Base-by-base conservation (phyloP, 169 alveolate genomes). In the Cardiosporidium cionae region DNA sequence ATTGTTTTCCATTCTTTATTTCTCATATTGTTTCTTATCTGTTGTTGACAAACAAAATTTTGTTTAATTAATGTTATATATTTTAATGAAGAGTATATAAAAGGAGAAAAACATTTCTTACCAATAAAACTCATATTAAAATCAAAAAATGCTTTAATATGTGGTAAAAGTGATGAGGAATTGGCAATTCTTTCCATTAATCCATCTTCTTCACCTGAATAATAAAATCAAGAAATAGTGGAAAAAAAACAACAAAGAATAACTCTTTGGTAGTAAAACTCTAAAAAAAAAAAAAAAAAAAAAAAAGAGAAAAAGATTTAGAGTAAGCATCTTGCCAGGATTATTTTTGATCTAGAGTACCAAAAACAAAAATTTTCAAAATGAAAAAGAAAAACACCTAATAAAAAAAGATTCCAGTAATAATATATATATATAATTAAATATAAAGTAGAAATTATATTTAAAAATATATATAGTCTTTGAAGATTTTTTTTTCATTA, bases 81-180 rank as follows among this genome's bases (percentile, higher is more conserved):
- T 29, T n/a, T 35, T 7, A 29, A 1, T 7, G 4, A 0, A 28
- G 7, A 9, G 32, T 7, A 36, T 5, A 52, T 2, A 0, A 6
- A 22, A 64, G 53, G 4, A 6, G 3, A 29, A 16, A 7, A 5
- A 70, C 25, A 54, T 52, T 28, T 31, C 25, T n/a, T 28, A 75
- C 81, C 81, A 32, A 69, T 22, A 64, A 77, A 77, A 36, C 68
- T 65, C 35, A 77, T 53, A 74, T 69, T 77, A 32, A 77, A 69
- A 29, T 77, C 83, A 9, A 69, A 68, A n/a, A 77, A 74, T 69
- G 78, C 33, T 35, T 71, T 35, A 16, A 77, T 64, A 9, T 78
- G 52, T 7, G 78, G 78, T 52, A 77, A 69, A 35, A 77, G 53
- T 25, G 36, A 25, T 0, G 83, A 78, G 25, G 65, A 32, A 31